Conservation (phyloP, 345 rosid genomes). For the Conringia planisiliqua region DNA sequence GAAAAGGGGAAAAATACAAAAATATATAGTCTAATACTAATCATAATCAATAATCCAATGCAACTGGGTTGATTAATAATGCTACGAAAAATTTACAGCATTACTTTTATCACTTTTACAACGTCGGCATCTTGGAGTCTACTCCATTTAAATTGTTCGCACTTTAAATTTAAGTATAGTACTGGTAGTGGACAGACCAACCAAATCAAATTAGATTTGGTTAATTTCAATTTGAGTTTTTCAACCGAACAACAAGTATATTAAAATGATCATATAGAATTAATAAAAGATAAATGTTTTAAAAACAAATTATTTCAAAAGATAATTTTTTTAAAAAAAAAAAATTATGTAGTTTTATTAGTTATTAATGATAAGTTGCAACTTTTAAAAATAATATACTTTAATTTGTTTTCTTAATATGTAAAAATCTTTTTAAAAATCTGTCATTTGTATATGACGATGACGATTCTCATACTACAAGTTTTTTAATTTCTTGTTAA, state of each 20-base stretch:
- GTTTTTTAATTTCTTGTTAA: background rate
- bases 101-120: background rate
- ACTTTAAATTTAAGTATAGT: background rate
- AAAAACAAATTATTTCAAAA: too few relatives aligned
- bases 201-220: background rate
- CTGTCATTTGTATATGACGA: too few relatives aligned
- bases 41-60: background rate
- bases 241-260: background rate
- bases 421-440: too few relatives aligned
- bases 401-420: too few relatives aligned
- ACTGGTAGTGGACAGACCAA: background rate
- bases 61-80: background rate
- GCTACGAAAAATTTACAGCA: background rate
- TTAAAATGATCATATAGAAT: too few relatives aligned
- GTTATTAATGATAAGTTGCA: too few relatives aligned
- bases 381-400: too few relatives aligned
- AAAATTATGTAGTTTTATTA: too few relatives aligned
- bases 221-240: background rate
- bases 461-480: background rate
- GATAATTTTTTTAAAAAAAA: too few relatives aligned
- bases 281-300: too few relatives aligned
- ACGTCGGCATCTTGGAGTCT: conserved; percentile 15
- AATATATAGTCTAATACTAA: background rate
- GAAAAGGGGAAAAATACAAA: background rate
- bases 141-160: background rate